A percentile compares a stretch with the other conserved stretches of the same genome.
These are phyloP conservation scores for Camelina neglecta DNA, from an alignment of 345 rosid species.

Conservation along the genomic window DNA sequence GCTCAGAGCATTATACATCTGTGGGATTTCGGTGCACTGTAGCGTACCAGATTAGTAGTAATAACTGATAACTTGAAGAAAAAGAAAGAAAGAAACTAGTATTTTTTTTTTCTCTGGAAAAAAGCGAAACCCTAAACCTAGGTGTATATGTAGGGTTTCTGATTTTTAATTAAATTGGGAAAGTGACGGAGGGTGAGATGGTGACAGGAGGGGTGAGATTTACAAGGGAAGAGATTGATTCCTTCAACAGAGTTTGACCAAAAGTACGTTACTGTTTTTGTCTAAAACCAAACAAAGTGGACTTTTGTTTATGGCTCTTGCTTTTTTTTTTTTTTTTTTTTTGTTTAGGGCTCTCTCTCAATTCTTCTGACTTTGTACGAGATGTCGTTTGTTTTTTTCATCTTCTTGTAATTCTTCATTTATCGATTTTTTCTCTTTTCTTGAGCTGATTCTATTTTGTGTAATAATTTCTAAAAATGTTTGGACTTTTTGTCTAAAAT, in stretches of 20 bases:
- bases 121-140: constrained; percentile 43
- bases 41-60: constrained; percentile 31
- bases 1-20: constrained; percentile 58
- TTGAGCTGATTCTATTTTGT: neutral
- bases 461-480: neutral
- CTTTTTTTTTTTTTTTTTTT: neutral
- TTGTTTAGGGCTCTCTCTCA: neutral
- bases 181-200: constrained; percentile 19
- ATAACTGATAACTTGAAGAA: neutral
- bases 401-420: constrained; percentile 17
- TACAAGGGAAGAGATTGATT: constrained; percentile 35
- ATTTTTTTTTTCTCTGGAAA: constrained; percentile 16
- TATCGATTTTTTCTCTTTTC: neutral
- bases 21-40: constrained; percentile 86
- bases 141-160: constrained; percentile 45
- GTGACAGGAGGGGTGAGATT: constrained; percentile 40
- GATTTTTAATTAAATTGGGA: constrained; percentile 34
- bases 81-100: neutral
- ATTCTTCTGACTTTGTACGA: constrained; percentile 35
- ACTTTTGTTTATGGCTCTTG: constrained; percentile 24
- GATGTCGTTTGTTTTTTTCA: constrained; percentile 22
- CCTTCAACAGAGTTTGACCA: constrained; percentile 43
- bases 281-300: constrained; percentile 43
- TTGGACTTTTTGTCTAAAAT: too few species aligned
- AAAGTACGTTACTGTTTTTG: constrained; percentile 47